Percentiles rank a stretch among this genome's conserved stretches.
phyloP scores from a whole-genome alignment of 75 land plant species.

The Ceratopteris richardii region DNA sequence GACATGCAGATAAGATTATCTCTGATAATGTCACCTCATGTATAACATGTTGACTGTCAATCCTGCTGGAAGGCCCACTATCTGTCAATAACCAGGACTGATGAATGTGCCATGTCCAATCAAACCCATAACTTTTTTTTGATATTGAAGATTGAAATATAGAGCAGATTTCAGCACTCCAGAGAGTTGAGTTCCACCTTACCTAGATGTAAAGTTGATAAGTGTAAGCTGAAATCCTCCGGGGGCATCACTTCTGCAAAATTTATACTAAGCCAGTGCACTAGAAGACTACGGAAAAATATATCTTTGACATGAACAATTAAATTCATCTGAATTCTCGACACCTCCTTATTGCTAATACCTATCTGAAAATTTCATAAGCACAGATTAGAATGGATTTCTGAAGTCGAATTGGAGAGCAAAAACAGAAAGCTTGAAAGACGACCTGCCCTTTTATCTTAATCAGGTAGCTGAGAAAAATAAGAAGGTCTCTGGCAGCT shows the following conservation, averaged over 20 bases:
- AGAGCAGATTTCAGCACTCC: too few relatives aligned
- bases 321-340: constrained; percentile 47
- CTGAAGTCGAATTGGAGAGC: too few relatives aligned
- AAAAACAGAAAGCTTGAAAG: too few relatives aligned
- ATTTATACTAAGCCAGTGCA: constrained; percentile 57
- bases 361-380: constrained; percentile 34
- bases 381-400: too few relatives aligned
- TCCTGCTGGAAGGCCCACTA: not conserved
- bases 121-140: too few relatives aligned
- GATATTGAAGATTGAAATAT: too few relatives aligned
- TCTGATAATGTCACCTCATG: constrained; percentile 47
- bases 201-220: constrained; percentile 77
- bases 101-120: too few relatives aligned
- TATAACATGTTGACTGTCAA: too few relatives aligned
- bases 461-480: constrained; percentile 60
- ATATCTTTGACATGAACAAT: constrained; percentile 59
- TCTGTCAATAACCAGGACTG: not conserved
- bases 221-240: constrained; percentile 74
- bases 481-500: constrained; percentile 62
- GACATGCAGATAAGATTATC: constrained; percentile 41
- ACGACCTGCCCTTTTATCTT: constrained; percentile 65
- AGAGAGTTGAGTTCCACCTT: too few relatives aligned
- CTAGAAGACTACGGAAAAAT: constrained; percentile 42
- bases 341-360: constrained; percentile 39
- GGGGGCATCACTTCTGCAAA: constrained; percentile 47